These are phyloP conservation scores for Phytopythium boreale DNA, from an alignment of 352 stramenopile genomes.

Conservation along the genomic window DNA sequence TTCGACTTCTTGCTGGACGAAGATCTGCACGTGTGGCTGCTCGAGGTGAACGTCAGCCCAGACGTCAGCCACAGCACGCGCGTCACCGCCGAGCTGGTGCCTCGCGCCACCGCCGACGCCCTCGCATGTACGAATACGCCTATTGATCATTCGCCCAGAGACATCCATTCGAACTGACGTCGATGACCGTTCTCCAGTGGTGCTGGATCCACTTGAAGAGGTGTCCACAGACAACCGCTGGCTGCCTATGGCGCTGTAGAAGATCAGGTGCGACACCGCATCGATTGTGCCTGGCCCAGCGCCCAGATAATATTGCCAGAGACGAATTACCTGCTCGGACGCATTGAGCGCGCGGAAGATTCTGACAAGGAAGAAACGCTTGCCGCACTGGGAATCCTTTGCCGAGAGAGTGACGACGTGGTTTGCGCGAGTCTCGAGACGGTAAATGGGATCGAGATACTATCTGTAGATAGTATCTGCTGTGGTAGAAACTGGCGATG, in stretches of 20 bases:
- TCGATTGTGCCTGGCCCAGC: not conserved
- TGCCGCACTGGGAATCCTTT: no score
- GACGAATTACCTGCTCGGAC: no score
- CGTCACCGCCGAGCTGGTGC: slow-evolving; percentile 50
- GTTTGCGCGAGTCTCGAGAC: no score
- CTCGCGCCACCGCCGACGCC: slow-evolving; percentile 43
- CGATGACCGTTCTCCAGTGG: slow-evolving; percentile 11
- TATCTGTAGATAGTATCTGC: no score
- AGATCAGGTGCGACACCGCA: not conserved
- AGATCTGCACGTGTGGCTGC: slow-evolving; percentile 51
- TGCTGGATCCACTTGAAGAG: slow-evolving; percentile 12
- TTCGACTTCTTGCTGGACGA: slow-evolving; percentile 82
- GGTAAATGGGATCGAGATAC: no score
- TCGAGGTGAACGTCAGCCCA: slow-evolving; percentile 88
- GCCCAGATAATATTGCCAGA: no score
- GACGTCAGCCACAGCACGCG: slow-evolving; percentile 80
- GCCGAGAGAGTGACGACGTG: no score
- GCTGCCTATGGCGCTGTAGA: slow-evolving; percentile 6
- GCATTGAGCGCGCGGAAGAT: no score
- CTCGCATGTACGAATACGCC: slow-evolving; percentile 50
- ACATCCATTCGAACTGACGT: not conserved
- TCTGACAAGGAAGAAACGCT: no score
- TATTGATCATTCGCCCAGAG: not conserved
- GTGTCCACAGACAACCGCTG: slow-evolving; percentile 20
- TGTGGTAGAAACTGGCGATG: no score